phyloP scores from a whole-genome alignment of 208 protist genomes.

The Entamoeba dispar region DNA sequence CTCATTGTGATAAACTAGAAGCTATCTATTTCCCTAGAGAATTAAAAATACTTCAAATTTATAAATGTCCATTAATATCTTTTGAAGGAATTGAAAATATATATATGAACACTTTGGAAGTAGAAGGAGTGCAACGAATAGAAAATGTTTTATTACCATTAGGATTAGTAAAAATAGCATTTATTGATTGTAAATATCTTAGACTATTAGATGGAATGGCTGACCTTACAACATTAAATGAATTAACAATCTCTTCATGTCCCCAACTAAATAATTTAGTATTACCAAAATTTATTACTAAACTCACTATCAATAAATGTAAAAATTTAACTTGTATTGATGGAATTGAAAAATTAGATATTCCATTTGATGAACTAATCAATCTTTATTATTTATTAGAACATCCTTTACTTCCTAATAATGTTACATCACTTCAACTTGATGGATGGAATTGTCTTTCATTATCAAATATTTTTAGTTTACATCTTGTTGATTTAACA shows the following conservation, averaged over 20 bases:
- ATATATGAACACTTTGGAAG: not conserved
- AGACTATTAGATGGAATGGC: not conserved
- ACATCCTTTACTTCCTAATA: not conserved
- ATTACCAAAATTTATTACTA: not conserved
- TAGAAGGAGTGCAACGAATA: not conserved
- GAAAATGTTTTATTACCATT: not conserved
- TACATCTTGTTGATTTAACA: not conserved
- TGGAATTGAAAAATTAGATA: not conserved
- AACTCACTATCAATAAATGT: not conserved
- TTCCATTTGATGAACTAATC: not conserved
- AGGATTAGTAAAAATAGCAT: not conserved
- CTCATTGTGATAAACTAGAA: not conserved
- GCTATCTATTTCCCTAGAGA: not conserved
- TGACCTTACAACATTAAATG: not conserved
- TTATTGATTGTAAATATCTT: not conserved
- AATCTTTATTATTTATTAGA: not conserved
- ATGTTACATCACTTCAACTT: not conserved
- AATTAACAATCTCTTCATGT: not conserved
- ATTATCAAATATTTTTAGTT: not conserved
- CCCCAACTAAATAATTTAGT: not conserved
- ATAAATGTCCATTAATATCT: not conserved
- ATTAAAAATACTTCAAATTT: not conserved
- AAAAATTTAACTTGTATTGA: not conserved
- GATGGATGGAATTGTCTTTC: not conserved
- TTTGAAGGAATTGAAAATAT: not conserved